Conservation (phyloP, 2,329 filamentous ascomycete species). For the Trichoderma semiorbis region DNA sequence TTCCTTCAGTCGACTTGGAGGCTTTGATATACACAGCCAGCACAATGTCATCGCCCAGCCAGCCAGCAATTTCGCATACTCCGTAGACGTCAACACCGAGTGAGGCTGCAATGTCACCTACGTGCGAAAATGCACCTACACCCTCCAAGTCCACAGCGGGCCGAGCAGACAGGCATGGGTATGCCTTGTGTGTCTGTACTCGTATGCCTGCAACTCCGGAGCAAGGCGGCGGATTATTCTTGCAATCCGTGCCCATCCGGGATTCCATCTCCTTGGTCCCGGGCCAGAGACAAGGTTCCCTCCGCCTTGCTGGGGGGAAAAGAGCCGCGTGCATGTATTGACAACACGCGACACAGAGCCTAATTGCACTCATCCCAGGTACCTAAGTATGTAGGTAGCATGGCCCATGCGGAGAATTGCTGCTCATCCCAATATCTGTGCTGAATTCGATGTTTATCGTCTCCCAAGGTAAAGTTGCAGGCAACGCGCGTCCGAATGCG, state of each 20-base stretch:
- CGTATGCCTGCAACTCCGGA: background rate
- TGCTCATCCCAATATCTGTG: background rate
- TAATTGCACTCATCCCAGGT: background rate
- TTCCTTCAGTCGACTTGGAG: background rate
- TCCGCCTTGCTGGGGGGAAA: background rate
- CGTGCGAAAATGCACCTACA: background rate
- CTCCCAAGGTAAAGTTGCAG: background rate
- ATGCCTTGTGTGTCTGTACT: background rate
- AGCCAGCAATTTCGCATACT: background rate
- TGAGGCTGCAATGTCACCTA: background rate
- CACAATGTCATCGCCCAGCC: background rate
- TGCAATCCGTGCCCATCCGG: background rate
- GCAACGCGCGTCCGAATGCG: background rate
- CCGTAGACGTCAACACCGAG: background rate
- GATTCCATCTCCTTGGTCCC: background rate
- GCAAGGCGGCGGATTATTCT: background rate
- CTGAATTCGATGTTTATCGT: background rate
- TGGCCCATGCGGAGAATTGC: background rate
- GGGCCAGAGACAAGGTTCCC: background rate
- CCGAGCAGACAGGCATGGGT: background rate
- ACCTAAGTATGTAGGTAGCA: background rate
- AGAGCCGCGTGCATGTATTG: background rate
- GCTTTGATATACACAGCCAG: background rate
- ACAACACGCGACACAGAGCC: background rate
- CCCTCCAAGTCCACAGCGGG: background rate